A percentile compares a stretch with the other conserved stretches of the same genome.
Evolutionary conservation across 2,329 filamentous ascomycete species (phyloP).

Genomic region (Cadophora malorum): DNA sequence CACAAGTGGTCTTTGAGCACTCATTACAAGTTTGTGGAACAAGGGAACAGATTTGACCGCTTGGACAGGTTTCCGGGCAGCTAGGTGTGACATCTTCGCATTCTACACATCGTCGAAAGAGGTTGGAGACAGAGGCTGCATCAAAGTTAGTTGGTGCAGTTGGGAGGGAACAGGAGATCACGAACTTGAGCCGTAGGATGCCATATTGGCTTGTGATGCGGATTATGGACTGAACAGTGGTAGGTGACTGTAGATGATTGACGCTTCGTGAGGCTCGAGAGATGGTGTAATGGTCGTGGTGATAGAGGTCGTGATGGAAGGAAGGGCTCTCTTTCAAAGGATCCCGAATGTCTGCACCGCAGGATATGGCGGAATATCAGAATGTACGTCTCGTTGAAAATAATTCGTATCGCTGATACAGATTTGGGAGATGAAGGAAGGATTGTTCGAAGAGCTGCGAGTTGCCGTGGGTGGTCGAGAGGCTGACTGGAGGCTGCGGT

Average conservation of each 20-base stretch:
- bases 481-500: conserved; percentile 17
- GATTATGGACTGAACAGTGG: neutral
- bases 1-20: conserved; percentile 65
- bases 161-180: neutral
- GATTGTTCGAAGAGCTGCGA: conserved; percentile 31
- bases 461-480: conserved; percentile 25
- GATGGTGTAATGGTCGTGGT: neutral
- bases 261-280: neutral
- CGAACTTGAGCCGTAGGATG: conserved; percentile 32
- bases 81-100: conserved; percentile 59
- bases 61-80: conserved; percentile 62
- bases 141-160: conserved; percentile 22
- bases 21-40: conserved; percentile 62
- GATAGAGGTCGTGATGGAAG: conserved; percentile 14
- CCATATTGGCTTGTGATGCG: conserved; percentile 19
- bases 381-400: conserved; percentile 17
- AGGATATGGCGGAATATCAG: conserved; percentile 23
- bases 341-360: conserved; percentile 3
- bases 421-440: conserved; percentile 28
- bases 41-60: conserved; percentile 63
- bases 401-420: conserved; percentile 32
- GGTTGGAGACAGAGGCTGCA: conserved; percentile 40
- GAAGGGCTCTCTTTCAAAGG: conserved; percentile 14
- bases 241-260: neutral
- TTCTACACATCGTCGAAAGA: conserved; percentile 65